These are phyloP conservation scores for Zygosaccharomyces siamensis DNA, from an alignment of 805 yeast genomes.

Conservation along the genomic window DNA sequence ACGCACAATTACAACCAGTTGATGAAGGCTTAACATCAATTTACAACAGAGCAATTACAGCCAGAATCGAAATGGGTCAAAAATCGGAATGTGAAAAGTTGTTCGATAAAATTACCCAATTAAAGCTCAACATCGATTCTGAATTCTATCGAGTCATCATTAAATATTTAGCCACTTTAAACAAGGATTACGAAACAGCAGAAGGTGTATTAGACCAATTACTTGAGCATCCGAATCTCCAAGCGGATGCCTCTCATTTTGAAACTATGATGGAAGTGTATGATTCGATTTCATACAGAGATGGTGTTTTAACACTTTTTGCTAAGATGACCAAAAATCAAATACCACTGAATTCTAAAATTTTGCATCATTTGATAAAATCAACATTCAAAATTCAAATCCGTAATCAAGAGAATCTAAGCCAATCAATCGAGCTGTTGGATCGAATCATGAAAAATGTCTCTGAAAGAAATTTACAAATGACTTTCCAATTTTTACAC, in stretches of 20 bases:
- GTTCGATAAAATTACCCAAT: slow-evolving; percentile 14
- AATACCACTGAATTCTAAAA: slow-evolving; percentile 24
- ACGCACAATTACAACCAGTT: slow-evolving; percentile 7
- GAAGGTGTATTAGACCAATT: slow-evolving; percentile 20
- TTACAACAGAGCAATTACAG: slow-evolving; percentile 25
- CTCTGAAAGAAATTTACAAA: slow-evolving; percentile 20
- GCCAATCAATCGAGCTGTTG: slow-evolving; percentile 29
- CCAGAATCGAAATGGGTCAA: slow-evolving; percentile 18
- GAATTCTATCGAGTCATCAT: slow-evolving; percentile 26
- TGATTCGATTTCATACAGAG: slow-evolving; percentile 24
- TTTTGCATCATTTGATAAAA: slow-evolving; percentile 31
- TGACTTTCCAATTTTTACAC: slow-evolving; percentile 26
- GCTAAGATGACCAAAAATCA: slow-evolving; percentile 25
- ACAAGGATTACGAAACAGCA: slow-evolving; percentile 23
- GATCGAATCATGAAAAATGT: slow-evolving; percentile 31
- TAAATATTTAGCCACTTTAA: slow-evolving; percentile 14
- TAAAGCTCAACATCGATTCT: slow-evolving; percentile 15
- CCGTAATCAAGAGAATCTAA: slow-evolving; percentile 26
- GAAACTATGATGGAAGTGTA: slow-evolving; percentile 32
- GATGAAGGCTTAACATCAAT: slow-evolving; percentile 13
- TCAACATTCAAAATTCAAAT: slow-evolving; percentile 32
- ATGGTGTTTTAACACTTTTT: slow-evolving; percentile 29
- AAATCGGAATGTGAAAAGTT: slow-evolving; percentile 18
- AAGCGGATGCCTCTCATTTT: slow-evolving; percentile 27
- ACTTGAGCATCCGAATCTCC: slow-evolving; percentile 14